A percentile compares a stretch with the other conserved stretches of the same genome.
Evolutionary conservation across 2,329 filamentous ascomycete species (phyloP).

Genomic region (Tetracladium maxilliforme): DNA sequence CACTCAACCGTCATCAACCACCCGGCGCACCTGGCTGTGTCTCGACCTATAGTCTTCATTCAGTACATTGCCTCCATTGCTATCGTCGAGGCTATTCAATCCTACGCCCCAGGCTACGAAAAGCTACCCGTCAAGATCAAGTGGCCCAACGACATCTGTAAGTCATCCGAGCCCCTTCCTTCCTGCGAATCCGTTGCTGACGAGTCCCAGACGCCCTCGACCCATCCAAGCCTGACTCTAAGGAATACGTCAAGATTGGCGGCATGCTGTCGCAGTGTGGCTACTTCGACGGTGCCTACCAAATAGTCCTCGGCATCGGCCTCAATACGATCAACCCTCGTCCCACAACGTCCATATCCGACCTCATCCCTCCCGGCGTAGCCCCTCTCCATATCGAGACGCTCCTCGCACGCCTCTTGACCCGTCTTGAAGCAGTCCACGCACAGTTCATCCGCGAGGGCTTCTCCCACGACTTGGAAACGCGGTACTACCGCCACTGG

Average conservation of each 20-base stretch:
- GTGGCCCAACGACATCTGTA: slow-evolving; percentile 94
- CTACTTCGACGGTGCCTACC: slow-evolving; percentile 64
- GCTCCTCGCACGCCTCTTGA: slow-evolving; percentile 68
- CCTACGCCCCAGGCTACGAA: slow-evolving; percentile 63
- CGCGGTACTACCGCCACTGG: slow-evolving; percentile 71
- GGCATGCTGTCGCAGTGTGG: slow-evolving; percentile 85
- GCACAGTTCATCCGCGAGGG: slow-evolving; percentile 58
- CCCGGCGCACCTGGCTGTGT: slow-evolving; percentile 52
- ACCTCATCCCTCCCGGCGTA: slow-evolving; percentile 40
- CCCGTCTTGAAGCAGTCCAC: slow-evolving; percentile 66
- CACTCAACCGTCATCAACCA: slow-evolving; percentile 85
- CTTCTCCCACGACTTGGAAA: slow-evolving; percentile 60
- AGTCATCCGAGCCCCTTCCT: slow-evolving; percentile 12
- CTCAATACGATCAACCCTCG: slow-evolving; percentile 73
- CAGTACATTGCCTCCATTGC: slow-evolving; percentile 88
- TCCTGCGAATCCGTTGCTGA: slow-evolving; percentile 1
- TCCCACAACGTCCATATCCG: slow-evolving; percentile 77
- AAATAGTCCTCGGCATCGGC: slow-evolving; percentile 74
- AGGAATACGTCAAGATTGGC: slow-evolving; percentile 71
- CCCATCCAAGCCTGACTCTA: slow-evolving; percentile 31
- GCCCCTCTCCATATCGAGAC: slow-evolving; percentile 57
- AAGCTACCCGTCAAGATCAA: slow-evolving; percentile 74
- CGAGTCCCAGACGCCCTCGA: slow-evolving; percentile 45
- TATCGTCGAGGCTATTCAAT: slow-evolving; percentile 68
- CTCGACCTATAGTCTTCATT: slow-evolving; percentile 76